These are phyloP conservation scores for Fusarium solani-melongenae DNA, from an alignment of 2,329 filamentous ascomycete species.

Conservation along the genomic window DNA sequence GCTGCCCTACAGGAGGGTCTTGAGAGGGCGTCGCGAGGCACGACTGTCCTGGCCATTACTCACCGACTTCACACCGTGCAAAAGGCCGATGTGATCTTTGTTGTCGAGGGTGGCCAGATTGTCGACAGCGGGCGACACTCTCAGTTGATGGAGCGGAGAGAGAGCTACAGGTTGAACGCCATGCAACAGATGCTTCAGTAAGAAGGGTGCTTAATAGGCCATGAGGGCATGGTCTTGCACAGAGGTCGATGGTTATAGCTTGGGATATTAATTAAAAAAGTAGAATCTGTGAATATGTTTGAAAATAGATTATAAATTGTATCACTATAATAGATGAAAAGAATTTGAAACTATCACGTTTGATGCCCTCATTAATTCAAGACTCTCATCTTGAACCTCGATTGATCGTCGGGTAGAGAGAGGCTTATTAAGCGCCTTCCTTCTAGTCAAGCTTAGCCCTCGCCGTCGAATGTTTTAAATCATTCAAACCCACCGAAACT, in stretches of 20 bases:
- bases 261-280: neutral
- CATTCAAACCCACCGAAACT: neutral
- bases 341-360: neutral
- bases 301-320: neutral
- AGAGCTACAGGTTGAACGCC: constrained; percentile 63
- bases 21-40: constrained; percentile 64
- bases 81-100: constrained; percentile 66
- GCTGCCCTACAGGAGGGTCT: constrained; percentile 73
- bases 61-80: constrained; percentile 67
- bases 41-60: constrained; percentile 69
- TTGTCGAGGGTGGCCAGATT: constrained; percentile 64
- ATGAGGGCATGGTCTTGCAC: neutral
- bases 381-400: neutral
- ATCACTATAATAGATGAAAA: neutral
- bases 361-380: neutral
- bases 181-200: constrained; percentile 59
- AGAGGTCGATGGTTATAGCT: neutral
- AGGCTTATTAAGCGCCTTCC: constrained; percentile 24
- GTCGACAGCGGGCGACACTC: constrained; percentile 64
- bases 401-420: neutral
- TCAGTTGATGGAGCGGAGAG: constrained; percentile 63
- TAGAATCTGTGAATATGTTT: neutral
- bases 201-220: neutral
- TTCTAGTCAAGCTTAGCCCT: constrained; percentile 2
- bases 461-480: neutral